These are phyloP conservation scores for Acer yangbiense DNA, from an alignment of 345 rosid species.

Conservation along the genomic window DNA sequence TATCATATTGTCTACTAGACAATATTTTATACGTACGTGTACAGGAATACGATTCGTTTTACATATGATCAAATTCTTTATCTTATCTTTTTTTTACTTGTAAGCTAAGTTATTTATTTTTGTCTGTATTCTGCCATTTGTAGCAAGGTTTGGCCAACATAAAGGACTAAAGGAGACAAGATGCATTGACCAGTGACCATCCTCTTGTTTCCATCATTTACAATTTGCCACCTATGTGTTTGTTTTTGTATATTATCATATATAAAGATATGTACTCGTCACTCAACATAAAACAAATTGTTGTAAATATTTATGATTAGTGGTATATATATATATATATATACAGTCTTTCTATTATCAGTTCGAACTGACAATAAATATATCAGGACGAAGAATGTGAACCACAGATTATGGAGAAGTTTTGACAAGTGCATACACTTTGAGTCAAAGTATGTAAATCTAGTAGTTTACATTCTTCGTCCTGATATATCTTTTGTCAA, in stretches of 20 bases:
- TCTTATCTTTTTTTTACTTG: background rate
- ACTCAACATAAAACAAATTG: no score
- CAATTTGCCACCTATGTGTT: background rate
- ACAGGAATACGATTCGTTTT: slow-evolving; percentile 17
- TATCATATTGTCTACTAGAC: background rate
- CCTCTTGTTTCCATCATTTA: background rate
- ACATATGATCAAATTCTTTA: background rate
- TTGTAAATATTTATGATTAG: no score
- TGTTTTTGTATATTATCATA: background rate
- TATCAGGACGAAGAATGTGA: no score
- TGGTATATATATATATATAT: no score
- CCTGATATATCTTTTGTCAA: no score
- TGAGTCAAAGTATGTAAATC: no score
- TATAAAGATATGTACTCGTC: no score
- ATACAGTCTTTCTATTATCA: no score
- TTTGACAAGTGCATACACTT: no score
- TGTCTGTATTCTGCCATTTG: background rate
- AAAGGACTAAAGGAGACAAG: background rate
- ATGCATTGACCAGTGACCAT: background rate
- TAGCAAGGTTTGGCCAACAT: background rate
- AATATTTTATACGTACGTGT: background rate
- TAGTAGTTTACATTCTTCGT: no score
- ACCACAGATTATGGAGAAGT: no score
- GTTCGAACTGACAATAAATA: no score
- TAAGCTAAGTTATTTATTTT: background rate